phyloP scores from a whole-genome alignment of 2,329 filamentous ascomycete genomes.

The Endocalyx cinctus region DNA sequence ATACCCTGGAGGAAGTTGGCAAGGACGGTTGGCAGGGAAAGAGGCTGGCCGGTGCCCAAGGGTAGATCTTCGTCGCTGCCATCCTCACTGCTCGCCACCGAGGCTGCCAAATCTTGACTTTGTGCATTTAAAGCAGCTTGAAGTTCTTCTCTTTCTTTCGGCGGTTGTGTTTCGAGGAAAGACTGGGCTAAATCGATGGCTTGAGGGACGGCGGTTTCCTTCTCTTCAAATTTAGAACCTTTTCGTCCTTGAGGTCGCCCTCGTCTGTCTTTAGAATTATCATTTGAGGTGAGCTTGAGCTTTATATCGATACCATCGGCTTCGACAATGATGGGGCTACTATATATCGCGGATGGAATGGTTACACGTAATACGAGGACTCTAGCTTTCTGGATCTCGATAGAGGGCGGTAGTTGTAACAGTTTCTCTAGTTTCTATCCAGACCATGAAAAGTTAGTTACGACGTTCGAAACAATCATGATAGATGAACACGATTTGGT shows the following conservation, averaged over 20 bases:
- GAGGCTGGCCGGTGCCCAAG: slow-evolving; percentile 64
- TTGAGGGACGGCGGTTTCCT: slow-evolving; percentile 53
- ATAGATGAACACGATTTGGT: too few species aligned
- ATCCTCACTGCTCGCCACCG: slow-evolving; percentile 56
- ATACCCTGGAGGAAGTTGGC: slow-evolving; percentile 70
- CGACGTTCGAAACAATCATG: too few species aligned
- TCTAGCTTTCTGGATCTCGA: slow-evolving; percentile 69
- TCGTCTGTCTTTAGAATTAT: slow-evolving; percentile 27
- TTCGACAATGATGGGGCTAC: slow-evolving; percentile 76
- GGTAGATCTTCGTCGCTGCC: slow-evolving; percentile 56
- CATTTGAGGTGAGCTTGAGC: slow-evolving; percentile 47
- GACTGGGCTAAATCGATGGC: slow-evolving; percentile 71
- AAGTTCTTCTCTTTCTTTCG: slow-evolving; percentile 60
- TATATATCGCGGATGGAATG: slow-evolving; percentile 83
- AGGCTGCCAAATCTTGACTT: slow-evolving; percentile 58
- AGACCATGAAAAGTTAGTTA: slow-evolving; percentile 20
- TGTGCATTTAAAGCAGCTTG: slow-evolving; percentile 65
- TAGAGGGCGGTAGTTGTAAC: slow-evolving; percentile 67
- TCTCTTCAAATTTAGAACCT: slow-evolving; percentile 21
- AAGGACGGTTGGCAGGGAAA: slow-evolving; percentile 67
- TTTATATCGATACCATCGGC: slow-evolving; percentile 75
- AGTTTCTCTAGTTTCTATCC: slow-evolving; percentile 71
- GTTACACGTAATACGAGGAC: slow-evolving; percentile 74
- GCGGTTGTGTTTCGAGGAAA: slow-evolving; percentile 68
- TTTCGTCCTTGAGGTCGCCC: slow-evolving; percentile 18